These are phyloP conservation scores for Aphanocladium album DNA, from an alignment of 2,329 filamentous ascomycete genomes.

Conservation along the genomic window DNA sequence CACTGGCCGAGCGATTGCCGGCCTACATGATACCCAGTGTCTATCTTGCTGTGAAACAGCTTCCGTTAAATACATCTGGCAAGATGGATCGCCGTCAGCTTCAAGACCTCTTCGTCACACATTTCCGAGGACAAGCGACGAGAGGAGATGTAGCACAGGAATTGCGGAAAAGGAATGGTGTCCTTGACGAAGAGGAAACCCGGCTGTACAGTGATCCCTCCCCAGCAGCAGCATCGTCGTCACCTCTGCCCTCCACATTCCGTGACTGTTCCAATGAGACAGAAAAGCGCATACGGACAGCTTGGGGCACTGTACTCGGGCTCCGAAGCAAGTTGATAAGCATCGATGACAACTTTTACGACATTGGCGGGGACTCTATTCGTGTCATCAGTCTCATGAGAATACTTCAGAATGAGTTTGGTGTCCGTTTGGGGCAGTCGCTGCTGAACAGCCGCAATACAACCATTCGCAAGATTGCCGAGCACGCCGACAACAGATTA, in stretches of 20 bases:
- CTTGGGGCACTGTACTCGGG: background rate
- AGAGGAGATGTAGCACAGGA: background rate
- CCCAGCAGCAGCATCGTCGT: background rate
- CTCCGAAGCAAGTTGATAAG: background rate
- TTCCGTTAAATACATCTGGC: slow-evolving; percentile 37
- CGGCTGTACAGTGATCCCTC: background rate
- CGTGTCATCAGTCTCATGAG: background rate
- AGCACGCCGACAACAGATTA: slow-evolving; percentile 1
- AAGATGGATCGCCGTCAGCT: slow-evolving; percentile 39
- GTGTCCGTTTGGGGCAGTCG: slow-evolving; percentile 13
- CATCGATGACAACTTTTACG: background rate
- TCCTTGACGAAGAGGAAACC: background rate
- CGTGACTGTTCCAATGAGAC: background rate
- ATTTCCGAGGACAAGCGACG: background rate
- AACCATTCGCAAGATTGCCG: slow-evolving; percentile 16
- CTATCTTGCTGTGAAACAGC: slow-evolving; percentile 34
- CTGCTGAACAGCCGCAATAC: slow-evolving; percentile 18
- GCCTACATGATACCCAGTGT: slow-evolving; percentile 39
- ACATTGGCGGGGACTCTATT: slow-evolving; percentile 13
- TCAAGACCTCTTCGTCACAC: background rate
- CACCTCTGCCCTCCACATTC: background rate
- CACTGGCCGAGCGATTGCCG: slow-evolving; percentile 9
- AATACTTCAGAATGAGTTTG: slow-evolving; percentile 13
- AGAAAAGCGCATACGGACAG: background rate
- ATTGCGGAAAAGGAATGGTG: background rate